These are phyloP conservation scores for Trichomonas vaginalis DNA, from an alignment of 208 protist species.

Conservation along the genomic window DNA sequence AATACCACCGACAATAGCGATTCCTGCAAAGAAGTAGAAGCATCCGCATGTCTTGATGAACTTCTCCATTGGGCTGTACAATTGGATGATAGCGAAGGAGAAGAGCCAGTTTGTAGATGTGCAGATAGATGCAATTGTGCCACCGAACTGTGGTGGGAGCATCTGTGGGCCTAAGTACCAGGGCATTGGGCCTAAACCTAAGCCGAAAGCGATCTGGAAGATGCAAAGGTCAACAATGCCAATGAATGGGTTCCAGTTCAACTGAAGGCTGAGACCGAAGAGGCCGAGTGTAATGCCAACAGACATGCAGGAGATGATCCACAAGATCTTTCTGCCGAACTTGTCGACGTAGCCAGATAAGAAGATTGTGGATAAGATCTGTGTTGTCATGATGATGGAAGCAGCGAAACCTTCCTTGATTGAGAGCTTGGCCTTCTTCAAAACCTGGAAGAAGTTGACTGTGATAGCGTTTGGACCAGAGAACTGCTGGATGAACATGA, in stretches of 20 bases:
- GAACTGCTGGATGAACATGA: not conserved
- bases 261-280: not conserved
- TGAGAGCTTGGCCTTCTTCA: not conserved
- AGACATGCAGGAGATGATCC: not conserved
- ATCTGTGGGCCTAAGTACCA: not conserved
- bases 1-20: not conserved
- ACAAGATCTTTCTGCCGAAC: not conserved
- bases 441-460: not conserved
- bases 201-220: not conserved
- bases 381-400: not conserved
- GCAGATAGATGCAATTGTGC: not conserved
- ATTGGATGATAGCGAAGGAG: not conserved
- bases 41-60: not conserved
- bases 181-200: not conserved
- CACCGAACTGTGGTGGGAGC: not conserved
- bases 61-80: not conserved
- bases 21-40: not conserved
- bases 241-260: not conserved
- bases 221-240: not conserved
- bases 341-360: not conserved
- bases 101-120: not conserved
- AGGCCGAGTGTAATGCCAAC: not conserved
- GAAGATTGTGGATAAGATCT: not conserved
- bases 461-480: not conserved
- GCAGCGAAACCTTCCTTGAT: not conserved